These are phyloP conservation scores for Metarhizium brunneum DNA, from an alignment of 2,329 filamentous ascomycete genomes.

Conservation along the genomic window DNA sequence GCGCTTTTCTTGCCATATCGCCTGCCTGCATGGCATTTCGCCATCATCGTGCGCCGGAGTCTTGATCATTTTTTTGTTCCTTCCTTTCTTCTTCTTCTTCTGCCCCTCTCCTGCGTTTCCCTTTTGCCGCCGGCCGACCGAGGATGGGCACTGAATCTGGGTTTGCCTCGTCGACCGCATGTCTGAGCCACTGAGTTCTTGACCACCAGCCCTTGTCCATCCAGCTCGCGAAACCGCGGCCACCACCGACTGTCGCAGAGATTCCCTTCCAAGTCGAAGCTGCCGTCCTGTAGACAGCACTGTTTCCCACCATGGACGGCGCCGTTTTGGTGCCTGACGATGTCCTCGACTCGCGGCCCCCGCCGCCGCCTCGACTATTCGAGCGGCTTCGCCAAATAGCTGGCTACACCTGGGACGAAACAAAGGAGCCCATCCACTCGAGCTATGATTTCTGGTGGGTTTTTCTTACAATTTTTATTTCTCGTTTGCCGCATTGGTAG, in stretches of 20 bases:
- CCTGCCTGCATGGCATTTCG: not conserved
- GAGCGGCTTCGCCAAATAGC: constrained; percentile 64
- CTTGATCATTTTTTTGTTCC: not conserved
- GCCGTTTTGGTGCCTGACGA: constrained; percentile 40
- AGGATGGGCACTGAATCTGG: constrained; percentile 23
- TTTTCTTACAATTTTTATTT: too few species aligned
- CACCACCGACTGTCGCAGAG: not conserved
- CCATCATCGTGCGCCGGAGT: not conserved
- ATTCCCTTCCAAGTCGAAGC: not conserved
- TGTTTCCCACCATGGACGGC: constrained; percentile 38
- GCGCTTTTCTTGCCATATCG: not conserved
- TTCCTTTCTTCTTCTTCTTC: not conserved
- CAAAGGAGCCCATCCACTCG: constrained; percentile 45
- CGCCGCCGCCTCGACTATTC: constrained; percentile 53
- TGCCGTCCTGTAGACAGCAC: constrained; percentile 7
- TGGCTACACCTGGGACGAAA: constrained; percentile 70
- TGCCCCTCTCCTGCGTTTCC: not conserved
- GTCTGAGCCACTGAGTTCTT: constrained; percentile 15
- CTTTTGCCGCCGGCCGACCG: constrained; percentile 12
- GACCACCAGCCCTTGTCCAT: not conserved
- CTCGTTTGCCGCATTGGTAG: not conserved
- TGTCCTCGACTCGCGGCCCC: constrained; percentile 52
- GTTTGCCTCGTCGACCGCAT: constrained; percentile 14
- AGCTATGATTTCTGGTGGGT: constrained; percentile 82
- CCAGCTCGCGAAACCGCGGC: too few species aligned